Evolutionary conservation across 257 asterid species (phyloP), one percentile per base, ranked within the genome.

Genomic region (Nicotiana benthamiana): DNA sequence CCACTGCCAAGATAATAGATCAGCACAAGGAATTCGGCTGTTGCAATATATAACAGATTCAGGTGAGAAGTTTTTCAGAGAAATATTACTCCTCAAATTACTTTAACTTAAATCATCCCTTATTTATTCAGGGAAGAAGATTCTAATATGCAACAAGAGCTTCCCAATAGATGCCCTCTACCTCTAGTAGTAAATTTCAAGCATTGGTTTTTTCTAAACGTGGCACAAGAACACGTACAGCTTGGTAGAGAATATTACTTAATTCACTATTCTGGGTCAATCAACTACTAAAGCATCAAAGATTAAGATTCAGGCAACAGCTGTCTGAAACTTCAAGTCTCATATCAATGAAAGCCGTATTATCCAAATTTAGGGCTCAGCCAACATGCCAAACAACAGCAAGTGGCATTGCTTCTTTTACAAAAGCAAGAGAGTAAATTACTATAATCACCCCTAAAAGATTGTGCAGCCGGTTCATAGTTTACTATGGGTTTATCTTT

Each of bases 1-100:
- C 92, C 92, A 61, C 91, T 89, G 75, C 97, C 91, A 26, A 86
- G 94, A 88, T 90, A 86, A 84, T 48, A 24, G 59, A 1, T 43
- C 34, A 46, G 78, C 78, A 72, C 16, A 72, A 9, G 78, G 40
- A 24, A 46, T 46, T 5, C 4, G 4, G 20, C 22, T 22, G 16
- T 72, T 24, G 60, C 40, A 8, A 70, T 15, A 48, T 46, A 72
- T 72, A 48, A 48, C 60, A 74, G 24, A 72, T 74, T 74, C 61
- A 16, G 61, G 78, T 3, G 40, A 11, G 36, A 24, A 6, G 24
- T 74, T 74, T 72, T 2, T 70, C 54, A 13, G 20, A 22, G 24
- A 48, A 74, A 26, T 13, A 72, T 15, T 74, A 24, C 61, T 24
- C 78, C 43, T 3, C 43, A 74, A 74, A 48, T 48, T 48, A 59